These are phyloP conservation scores for Microcyclosporella mali DNA, from an alignment of 2,329 filamentous ascomycete genomes.

Conservation along the genomic window DNA sequence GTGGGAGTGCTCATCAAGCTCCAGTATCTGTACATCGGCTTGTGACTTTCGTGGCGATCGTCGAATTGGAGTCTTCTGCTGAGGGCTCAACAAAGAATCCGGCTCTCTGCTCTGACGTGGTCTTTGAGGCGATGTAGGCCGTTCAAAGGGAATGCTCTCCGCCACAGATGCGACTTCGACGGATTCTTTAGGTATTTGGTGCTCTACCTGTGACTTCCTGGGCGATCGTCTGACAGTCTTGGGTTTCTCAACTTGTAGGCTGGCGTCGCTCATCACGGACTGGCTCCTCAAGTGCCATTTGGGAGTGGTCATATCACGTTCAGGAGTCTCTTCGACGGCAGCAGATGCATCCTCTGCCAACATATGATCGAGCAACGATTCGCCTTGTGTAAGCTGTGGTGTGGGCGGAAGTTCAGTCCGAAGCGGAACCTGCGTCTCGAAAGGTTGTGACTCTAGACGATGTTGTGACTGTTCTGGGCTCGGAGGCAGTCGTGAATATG, in stretches of 20 bases:
- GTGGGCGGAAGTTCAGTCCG: constrained; percentile 27
- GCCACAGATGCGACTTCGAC: not conserved
- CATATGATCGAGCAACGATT: constrained; percentile 4
- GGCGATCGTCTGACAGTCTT: constrained; percentile 11
- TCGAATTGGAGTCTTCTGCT: constrained; percentile 4
- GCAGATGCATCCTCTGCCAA: constrained; percentile 7
- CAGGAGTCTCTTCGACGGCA: not conserved
- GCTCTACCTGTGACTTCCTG: constrained; percentile 5
- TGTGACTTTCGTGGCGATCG: constrained; percentile 14
- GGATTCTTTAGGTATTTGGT: not conserved
- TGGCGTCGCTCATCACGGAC: not conserved
- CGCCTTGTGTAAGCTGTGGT: constrained; percentile 34
- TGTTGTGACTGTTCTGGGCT: constrained; percentile 19
- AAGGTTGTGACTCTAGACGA: constrained; percentile 8
- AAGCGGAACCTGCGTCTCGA: constrained; percentile 6
- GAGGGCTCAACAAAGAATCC: constrained; percentile 7
- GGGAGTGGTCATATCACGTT: constrained; percentile 1
- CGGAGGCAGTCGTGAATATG: constrained; percentile 13
- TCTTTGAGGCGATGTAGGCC: not conserved
- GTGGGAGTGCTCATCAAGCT: too few relatives aligned
- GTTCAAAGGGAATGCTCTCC: not conserved
- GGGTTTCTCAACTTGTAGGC: constrained; percentile 1
- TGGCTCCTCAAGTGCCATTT: constrained; percentile 6
- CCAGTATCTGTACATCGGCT: not conserved
- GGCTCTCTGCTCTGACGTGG: not conserved